phyloP scores from a whole-genome alignment of 768 basidiomycete genomes.

The Daedaleopsis sinensis region DNA sequence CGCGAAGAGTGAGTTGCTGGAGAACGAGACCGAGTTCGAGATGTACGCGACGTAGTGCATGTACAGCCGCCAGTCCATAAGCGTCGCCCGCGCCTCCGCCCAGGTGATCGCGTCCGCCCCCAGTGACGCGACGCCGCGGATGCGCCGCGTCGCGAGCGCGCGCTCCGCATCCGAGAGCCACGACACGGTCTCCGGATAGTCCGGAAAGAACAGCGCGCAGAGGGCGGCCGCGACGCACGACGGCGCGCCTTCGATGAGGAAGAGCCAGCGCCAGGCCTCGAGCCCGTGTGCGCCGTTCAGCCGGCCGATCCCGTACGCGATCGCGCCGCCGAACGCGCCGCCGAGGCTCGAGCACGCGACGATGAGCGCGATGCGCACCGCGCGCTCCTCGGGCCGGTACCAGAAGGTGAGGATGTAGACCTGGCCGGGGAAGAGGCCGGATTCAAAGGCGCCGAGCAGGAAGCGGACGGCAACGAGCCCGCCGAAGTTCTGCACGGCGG shows the following conservation, averaged over 20 bases:
- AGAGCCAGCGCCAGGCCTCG: slow-evolving; percentile 37
- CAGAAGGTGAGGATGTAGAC: slow-evolving; percentile 48
- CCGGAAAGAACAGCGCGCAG: slow-evolving; percentile 42
- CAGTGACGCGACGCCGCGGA: slow-evolving; percentile 41
- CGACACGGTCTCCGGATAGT: slow-evolving; percentile 50
- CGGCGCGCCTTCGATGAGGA: slow-evolving; percentile 50
- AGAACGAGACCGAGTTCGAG: slow-evolving; percentile 47
- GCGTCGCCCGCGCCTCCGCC: slow-evolving; percentile 39
- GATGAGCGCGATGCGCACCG: slow-evolving; percentile 33
- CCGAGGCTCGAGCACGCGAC: slow-evolving; percentile 35
- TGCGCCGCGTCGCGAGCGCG: slow-evolving; percentile 40
- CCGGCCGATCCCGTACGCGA: slow-evolving; percentile 35
- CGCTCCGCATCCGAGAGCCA: slow-evolving; percentile 50
- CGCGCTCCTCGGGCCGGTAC: slow-evolving; percentile 40
- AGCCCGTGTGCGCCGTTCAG: slow-evolving; percentile 32
- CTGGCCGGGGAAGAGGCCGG: slow-evolving; percentile 45
- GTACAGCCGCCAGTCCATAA: slow-evolving; percentile 41
- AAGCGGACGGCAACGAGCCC: slow-evolving; percentile 41
- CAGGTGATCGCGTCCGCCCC: slow-evolving; percentile 40
- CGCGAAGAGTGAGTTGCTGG: slow-evolving; percentile 55
- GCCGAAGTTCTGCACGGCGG: slow-evolving; percentile 39
- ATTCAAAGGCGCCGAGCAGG: slow-evolving; percentile 46
- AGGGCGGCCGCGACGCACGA: slow-evolving; percentile 41
- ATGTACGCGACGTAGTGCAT: slow-evolving; percentile 46
- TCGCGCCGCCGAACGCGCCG: slow-evolving; percentile 36